phyloP scores from a whole-genome alignment of 306 rosid genomes.

The Betula pendula region DNA sequence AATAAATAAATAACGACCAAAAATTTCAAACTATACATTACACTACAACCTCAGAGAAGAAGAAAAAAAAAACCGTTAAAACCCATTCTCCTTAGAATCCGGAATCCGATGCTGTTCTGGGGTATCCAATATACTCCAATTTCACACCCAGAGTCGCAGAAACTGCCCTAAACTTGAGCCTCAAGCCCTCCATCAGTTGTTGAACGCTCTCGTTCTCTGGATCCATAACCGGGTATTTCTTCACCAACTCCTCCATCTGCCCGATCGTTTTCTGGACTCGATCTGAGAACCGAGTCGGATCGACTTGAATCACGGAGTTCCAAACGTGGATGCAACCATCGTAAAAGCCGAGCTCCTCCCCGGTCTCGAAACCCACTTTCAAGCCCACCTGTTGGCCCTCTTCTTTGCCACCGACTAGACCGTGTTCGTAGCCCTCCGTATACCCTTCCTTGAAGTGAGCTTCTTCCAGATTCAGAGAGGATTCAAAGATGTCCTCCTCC shows the following conservation, averaged over 20 bases:
- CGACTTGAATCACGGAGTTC: conserved; percentile 50
- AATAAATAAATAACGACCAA: too few relatives aligned
- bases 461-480: conserved; percentile 62
- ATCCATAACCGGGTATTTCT: conserved; percentile 60
- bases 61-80: not conserved
- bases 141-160: conserved; percentile 66
- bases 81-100: conserved; percentile 41
- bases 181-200: conserved; percentile 63
- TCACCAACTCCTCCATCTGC: conserved; percentile 70
- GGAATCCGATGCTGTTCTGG: conserved; percentile 42
- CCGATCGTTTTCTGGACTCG: conserved; percentile 47
- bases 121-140: conserved; percentile 65
- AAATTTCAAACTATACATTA: too few relatives aligned
- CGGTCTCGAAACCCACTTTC: conserved; percentile 70
- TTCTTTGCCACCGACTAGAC: conserved; percentile 52
- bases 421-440: conserved; percentile 58
- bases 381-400: conserved; percentile 73
- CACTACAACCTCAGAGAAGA: too few relatives aligned
- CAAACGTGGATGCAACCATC: conserved; percentile 60
- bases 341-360: conserved; percentile 81
- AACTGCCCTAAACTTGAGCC: conserved; percentile 69
- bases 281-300: conserved; percentile 48
- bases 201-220: conserved; percentile 66
- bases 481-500: conserved; percentile 55
- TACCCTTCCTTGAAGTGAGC: conserved; percentile 65